Percentiles rank a stretch among this genome's conserved stretches.
Conservation (phyloP, 345 rosid species). For the Gossypium sturtianum region DNA sequence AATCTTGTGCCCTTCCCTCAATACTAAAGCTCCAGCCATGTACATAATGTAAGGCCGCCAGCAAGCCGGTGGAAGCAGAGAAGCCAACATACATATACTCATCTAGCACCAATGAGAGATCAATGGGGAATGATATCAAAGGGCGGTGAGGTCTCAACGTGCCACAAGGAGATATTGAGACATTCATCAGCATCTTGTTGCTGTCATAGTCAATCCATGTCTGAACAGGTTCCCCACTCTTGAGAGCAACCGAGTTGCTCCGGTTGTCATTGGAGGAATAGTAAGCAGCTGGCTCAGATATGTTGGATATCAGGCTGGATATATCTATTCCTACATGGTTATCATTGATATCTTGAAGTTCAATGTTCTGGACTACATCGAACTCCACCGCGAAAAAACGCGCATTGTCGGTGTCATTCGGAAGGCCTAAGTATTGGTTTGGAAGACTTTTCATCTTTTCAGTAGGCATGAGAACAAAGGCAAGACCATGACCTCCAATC, state of each 20-base stretch:
- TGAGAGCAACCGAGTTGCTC: constrained; percentile 18
- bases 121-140: constrained; percentile 27
- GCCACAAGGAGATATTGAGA: constrained; percentile 23
- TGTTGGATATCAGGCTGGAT: constrained; percentile 22
- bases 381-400: constrained; percentile 34
- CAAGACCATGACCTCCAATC: constrained; percentile 37
- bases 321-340: constrained; percentile 44
- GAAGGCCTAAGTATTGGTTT: constrained; percentile 31
- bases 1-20: constrained; percentile 22
- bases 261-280: neutral
- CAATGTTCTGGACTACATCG: constrained; percentile 26
- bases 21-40: constrained; percentile 39
- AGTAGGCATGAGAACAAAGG: constrained; percentile 33
- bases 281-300: constrained; percentile 29
- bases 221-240: constrained; percentile 21
- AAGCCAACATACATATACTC: constrained; percentile 38
- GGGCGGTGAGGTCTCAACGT: constrained; percentile 21
- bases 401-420: constrained; percentile 20
- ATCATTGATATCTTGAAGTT: constrained; percentile 33
- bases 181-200: constrained; percentile 23
- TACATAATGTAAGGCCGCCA: constrained; percentile 24
- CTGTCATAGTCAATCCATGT: constrained; percentile 41
- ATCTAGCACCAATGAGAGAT: constrained; percentile 22
- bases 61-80: constrained; percentile 33
- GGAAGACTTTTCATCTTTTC: constrained; percentile 14